A percentile compares a stretch with the other conserved stretches of the same genome.
phyloP scores from a whole-genome alignment of 148 eudicot species.

The Oxyria digyna region DNA sequence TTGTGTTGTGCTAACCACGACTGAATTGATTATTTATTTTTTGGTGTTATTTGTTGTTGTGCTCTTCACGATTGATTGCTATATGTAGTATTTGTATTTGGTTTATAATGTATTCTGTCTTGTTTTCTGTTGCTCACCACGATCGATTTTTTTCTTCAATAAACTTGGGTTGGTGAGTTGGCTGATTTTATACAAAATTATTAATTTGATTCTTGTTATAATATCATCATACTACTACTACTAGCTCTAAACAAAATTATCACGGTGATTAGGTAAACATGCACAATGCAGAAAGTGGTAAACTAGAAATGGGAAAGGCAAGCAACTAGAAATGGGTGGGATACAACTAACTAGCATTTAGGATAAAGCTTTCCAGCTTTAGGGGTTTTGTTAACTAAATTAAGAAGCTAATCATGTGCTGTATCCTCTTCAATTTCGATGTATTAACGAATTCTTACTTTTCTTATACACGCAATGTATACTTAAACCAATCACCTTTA shows the following conservation, averaged over 20 bases:
- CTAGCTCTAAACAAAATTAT: no score
- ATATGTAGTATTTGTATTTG: background rate
- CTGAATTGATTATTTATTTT: no score
- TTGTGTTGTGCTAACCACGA: background rate
- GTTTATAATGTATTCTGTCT: background rate
- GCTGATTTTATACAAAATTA: no score
- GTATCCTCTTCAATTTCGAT: no score
- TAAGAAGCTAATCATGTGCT: background rate
- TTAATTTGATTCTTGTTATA: no score
- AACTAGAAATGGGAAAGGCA: background rate
- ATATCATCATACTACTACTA: no score
- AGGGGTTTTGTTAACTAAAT: background rate
- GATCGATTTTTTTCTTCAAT: background rate
- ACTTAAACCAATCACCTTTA: no score
- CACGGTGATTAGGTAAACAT: background rate
- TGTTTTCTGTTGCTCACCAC: background rate
- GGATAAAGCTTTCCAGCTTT: no score
- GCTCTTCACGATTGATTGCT: background rate
- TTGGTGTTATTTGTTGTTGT: background rate
- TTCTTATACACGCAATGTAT: no score
- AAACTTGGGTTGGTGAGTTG: background rate
- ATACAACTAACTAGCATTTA: background rate
- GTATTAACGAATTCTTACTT: no score
- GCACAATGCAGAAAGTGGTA: background rate
- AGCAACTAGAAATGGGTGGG: background rate